Base-by-base conservation (phyloP, 192 early-diverging fungal genomes). In the Coemansia sp. region DNA sequence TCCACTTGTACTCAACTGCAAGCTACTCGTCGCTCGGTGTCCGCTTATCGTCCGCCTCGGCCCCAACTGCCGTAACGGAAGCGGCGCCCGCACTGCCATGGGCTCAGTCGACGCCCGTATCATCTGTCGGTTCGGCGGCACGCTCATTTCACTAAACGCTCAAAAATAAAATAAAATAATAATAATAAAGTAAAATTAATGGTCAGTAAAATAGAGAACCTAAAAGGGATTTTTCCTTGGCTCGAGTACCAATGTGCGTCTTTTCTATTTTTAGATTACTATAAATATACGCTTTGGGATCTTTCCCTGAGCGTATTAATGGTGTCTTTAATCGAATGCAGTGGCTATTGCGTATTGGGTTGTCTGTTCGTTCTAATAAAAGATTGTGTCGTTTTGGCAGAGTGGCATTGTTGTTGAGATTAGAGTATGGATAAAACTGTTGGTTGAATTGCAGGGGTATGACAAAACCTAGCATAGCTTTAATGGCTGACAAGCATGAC, bases 31-130 rank as follows among this genome's bases (percentile, higher is more conserved):
- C 25, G 52, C 23, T 24, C 52, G 8, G 25, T 57, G 56, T 9
- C 10, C 35, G 17, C 29, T 47, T 12, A 49, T 49, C 27, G 60
- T 62, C 23, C 58, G 58, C 25, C 53, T 52, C 54, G 29, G 12
- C 22, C 54, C 45, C 15, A 64, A 56, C 25, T 38, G 45, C 21
- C 60, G 66, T 22, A 62, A 45, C 11, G 59, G 66, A 32, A 62
- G 41, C 14, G 66, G 63, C 7, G 47, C 21, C 27, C 55, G 54
- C n/a, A 60, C 14, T 25, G 14, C 23, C 7, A 22, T 29, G 17
- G 69, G 69, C 50, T 35, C 62, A 15, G 69, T 70, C 23, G 69
- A 38, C 2, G 69, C 56, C 51, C 69, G 39, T 10, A 55, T 9
- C 32, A 50, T 49, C 24, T 61, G 45, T 35, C 12, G 51, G n/a